A percentile compares a stretch with the other conserved stretches of the same genome.
phyloP scores from a whole-genome alignment of 305 asterid species.

The Fraxinus velutina region DNA sequence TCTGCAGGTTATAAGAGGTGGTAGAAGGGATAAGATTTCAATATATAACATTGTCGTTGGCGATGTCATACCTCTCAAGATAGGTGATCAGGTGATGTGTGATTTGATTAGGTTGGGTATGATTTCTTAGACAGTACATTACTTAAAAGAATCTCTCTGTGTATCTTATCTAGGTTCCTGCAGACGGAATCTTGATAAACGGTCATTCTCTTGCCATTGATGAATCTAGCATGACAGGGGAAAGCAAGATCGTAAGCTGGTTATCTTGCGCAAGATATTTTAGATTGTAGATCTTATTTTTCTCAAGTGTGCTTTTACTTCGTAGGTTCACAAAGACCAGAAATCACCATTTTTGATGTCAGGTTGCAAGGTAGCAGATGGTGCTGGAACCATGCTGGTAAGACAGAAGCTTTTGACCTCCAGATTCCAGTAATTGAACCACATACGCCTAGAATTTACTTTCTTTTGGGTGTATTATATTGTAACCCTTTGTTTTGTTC shows the following conservation, averaged over 20 bases:
- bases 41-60: conserved; percentile 93
- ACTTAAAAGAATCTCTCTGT: conserved; percentile 13
- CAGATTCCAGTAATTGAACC: conserved; percentile 13
- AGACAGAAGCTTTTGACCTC: conserved; percentile 17
- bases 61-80: conserved; percentile 83
- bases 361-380: conserved; percentile 99
- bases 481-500: not conserved
- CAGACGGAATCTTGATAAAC: conserved; percentile 72
- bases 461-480: not conserved
- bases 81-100: conserved; percentile 80
- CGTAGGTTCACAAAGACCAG: conserved; percentile 71
- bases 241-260: conserved; percentile 92
- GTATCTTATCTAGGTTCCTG: conserved; percentile 63
- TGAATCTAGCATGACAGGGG: conserved; percentile 99
- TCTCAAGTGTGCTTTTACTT: conserved; percentile 24
- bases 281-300: conserved; percentile 23
- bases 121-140: conserved; percentile 19
- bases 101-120: conserved; percentile 1
- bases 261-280: conserved; percentile 29
- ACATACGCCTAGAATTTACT: not conserved
- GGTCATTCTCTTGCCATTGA: conserved; percentile 93
- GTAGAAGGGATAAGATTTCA: conserved; percentile 79
- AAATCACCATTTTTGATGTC: conserved; percentile 86
- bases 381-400: conserved; percentile 96
- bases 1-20: conserved; percentile 74